Conservation (phyloP, 805 yeast genomes). For the Wickerhamiella cacticola region DNA sequence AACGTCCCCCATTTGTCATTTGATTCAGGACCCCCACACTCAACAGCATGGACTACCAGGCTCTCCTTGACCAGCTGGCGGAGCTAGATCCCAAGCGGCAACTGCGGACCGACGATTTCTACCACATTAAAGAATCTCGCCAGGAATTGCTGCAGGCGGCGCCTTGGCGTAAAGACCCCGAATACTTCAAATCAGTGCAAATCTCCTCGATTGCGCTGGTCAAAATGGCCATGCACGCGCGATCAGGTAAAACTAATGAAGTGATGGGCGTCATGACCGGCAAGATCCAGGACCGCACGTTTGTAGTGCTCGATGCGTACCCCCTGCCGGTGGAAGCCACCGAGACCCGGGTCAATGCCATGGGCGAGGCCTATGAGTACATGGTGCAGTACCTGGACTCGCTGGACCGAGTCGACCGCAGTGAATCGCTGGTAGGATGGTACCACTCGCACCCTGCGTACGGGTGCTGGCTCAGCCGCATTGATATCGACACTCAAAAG, state of each 20-base stretch:
- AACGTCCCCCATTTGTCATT: neutral
- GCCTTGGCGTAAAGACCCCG: conserved; percentile 12
- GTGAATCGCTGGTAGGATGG: conserved; percentile 88
- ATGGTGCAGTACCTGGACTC: conserved; percentile 73
- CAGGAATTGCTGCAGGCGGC: conserved; percentile 7
- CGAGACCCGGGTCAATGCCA: conserved; percentile 90
- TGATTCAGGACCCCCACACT: neutral
- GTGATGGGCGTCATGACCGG: conserved; percentile 95
- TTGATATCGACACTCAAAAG: conserved; percentile 89
- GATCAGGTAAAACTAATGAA: conserved; percentile 75
- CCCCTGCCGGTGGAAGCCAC: conserved; percentile 92
- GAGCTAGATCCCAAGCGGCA: conserved; percentile 11
- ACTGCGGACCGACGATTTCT: conserved; percentile 4
- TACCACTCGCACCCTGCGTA: conserved; percentile 95
- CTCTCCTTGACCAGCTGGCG: conserved; percentile 7
- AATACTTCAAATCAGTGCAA: conserved; percentile 37
- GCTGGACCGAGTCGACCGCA: conserved; percentile 37
- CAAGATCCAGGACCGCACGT: conserved; percentile 36
- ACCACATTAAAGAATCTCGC: neutral
- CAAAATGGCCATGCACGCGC: conserved; percentile 79
- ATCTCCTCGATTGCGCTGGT: conserved; percentile 74
- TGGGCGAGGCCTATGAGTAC: conserved; percentile 84
- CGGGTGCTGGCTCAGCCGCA: conserved; percentile 91
- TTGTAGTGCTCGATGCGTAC: conserved; percentile 69
- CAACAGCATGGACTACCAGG: conserved; percentile 10